A percentile compares a stretch with the other conserved stretches of the same genome.
phyloP scores from a whole-genome alignment of 176 grass and related monocot genomes.

The Otatea glauca region DNA sequence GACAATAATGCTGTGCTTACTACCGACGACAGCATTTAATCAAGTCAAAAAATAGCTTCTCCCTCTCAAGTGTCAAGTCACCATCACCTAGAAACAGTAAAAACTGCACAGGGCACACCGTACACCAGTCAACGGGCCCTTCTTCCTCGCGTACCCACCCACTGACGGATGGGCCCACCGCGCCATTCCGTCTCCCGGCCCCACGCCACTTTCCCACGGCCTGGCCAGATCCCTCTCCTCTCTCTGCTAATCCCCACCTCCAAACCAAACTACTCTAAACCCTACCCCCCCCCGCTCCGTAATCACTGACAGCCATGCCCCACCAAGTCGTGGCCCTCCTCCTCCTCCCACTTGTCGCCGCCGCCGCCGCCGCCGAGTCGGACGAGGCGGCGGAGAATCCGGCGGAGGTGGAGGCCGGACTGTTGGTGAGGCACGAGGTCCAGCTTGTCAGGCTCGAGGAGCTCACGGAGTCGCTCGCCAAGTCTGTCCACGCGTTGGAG shows the following conservation, averaged over 20 bases:
- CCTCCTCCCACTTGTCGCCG: conserved; percentile 21
- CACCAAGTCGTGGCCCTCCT: conserved; percentile 48
- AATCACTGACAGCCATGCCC: conserved; percentile 51
- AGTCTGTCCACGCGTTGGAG: conserved; percentile 53
- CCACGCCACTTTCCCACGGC: conserved; percentile 12
- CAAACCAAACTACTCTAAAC: conserved; percentile 17
- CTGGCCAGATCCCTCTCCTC: neutral
- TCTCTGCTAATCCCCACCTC: conserved; percentile 7
- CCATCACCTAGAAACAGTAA: too few species aligned
- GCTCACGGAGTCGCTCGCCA: conserved; percentile 57
- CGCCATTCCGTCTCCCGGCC: neutral
- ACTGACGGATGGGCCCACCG: conserved; percentile 15
- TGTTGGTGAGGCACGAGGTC: conserved; percentile 53
- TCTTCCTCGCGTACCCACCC: rapidly evolving
- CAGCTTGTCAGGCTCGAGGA: conserved; percentile 65
- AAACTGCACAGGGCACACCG: too few species aligned
- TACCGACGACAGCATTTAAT: too few species aligned
- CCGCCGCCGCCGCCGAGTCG: neutral
- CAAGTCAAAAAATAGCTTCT: too few species aligned
- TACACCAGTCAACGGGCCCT: too few species aligned
- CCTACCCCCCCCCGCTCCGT: neutral
- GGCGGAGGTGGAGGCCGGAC: neutral
- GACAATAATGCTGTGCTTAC: too few species aligned
- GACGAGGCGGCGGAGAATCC: neutral
- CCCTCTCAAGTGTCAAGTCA: too few species aligned